Conservation (phyloP, 2,329 filamentous ascomycete genomes). For the Curvularia sp. region DNA sequence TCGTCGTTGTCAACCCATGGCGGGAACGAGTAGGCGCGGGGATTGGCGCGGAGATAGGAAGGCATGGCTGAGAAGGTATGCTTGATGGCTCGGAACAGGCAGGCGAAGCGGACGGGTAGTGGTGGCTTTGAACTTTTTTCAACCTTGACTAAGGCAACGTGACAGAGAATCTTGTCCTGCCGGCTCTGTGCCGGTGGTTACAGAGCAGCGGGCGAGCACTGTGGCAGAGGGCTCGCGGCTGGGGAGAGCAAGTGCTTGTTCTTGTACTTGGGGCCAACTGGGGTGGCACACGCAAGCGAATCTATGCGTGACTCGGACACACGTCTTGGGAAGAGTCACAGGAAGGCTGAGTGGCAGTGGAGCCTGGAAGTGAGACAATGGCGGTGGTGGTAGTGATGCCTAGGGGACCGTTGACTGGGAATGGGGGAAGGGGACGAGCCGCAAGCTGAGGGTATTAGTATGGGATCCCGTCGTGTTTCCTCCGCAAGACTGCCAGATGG, state of each 20-base stretch:
- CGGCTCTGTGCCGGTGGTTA: conserved; percentile 44
- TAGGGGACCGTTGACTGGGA: conserved; percentile 32
- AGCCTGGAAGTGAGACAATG: conserved; percentile 18
- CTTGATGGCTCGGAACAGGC: conserved; percentile 32
- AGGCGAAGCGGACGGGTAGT: conserved; percentile 31
- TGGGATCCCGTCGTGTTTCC: conserved; percentile 23
- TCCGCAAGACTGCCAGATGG: conserved; percentile 33
- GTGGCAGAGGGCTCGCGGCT: conserved; percentile 24
- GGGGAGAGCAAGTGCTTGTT: conserved; percentile 22
- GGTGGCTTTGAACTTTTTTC: conserved; percentile 35
- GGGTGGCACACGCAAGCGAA: conserved; percentile 20
- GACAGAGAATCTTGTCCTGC: conserved; percentile 27
- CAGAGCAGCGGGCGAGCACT: conserved; percentile 30
- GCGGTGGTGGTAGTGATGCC: conserved; percentile 39
- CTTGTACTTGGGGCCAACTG: conserved; percentile 31
- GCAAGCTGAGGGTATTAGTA: conserved; percentile 23
- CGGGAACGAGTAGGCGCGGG: conserved; percentile 46
- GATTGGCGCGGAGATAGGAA: conserved; percentile 38
- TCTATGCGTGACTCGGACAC: conserved; percentile 45
- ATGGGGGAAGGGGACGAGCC: conserved; percentile 24
- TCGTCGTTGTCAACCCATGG: conserved; percentile 43
- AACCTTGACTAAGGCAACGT: conserved; percentile 34
- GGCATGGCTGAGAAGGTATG: conserved; percentile 42
- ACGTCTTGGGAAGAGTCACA: conserved; percentile 38
- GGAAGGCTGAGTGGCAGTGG: conserved; percentile 38